Percentiles rank a stretch among this genome's conserved stretches.
These are phyloP conservation scores for Talaromyces proteolyticus DNA, from an alignment of 495 filamentous ascomycete species.

Conservation along the genomic window DNA sequence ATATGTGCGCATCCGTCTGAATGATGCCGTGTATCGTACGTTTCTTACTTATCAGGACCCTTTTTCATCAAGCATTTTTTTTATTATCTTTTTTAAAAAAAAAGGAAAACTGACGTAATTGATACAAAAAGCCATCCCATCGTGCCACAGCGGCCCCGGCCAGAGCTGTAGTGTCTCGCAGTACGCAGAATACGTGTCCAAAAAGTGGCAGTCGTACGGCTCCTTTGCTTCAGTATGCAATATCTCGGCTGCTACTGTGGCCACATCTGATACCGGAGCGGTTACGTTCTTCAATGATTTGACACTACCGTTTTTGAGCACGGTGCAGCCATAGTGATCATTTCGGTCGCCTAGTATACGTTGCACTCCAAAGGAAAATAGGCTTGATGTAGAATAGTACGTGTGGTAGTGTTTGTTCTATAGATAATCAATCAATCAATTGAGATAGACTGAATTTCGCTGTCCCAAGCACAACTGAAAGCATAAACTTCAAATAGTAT, in stretches of 20 bases:
- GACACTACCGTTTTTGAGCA: conserved; percentile 24
- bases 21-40: conserved; percentile 53
- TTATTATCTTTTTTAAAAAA: not conserved
- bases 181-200: conserved; percentile 35
- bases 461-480: too few relatives aligned
- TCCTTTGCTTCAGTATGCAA: conserved; percentile 38
- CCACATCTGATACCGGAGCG: conserved; percentile 28
- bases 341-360: too few relatives aligned
- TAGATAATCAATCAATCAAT: too few relatives aligned
- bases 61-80: too few relatives aligned
- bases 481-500: too few relatives aligned
- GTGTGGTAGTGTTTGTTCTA: too few relatives aligned
- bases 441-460: too few relatives aligned
- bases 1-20: conserved; percentile 44
- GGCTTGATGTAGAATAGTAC: too few relatives aligned
- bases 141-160: conserved; percentile 40
- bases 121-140: conserved; percentile 31
- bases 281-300: conserved; percentile 45
- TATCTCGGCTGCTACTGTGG: conserved; percentile 26
- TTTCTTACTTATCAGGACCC: too few relatives aligned
- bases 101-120: too few relatives aligned
- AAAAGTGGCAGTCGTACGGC: conserved; percentile 35
- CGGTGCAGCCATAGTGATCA: too few relatives aligned
- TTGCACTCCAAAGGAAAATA: too few relatives aligned
- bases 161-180: conserved; percentile 36